Percentiles rank a stretch among this genome's conserved stretches.
Evolutionary conservation across 805 yeast genomes (phyloP).

Genomic region (Isabelozyma heimii): DNA sequence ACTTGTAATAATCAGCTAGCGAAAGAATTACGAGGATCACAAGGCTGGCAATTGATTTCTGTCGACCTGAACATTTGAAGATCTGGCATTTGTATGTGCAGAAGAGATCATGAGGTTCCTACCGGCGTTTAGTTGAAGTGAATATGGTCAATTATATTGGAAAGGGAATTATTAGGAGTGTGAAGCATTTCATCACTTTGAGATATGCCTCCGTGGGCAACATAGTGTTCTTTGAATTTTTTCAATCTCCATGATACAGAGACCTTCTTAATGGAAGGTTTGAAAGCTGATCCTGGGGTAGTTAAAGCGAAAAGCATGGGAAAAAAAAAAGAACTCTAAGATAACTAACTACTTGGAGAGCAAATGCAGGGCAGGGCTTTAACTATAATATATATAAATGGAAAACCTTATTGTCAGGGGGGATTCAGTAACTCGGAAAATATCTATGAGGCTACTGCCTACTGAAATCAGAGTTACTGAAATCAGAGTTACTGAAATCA

Average conservation of each 20-base stretch:
- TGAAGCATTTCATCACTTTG: background rate
- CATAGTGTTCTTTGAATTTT: conserved; percentile 31
- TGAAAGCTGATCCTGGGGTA: conserved; percentile 37
- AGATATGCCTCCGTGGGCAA: conserved; percentile 16
- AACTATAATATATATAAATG: too few species aligned
- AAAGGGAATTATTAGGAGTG: background rate
- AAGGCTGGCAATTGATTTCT: too few species aligned
- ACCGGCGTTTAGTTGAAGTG: background rate
- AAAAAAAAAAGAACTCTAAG: too few species aligned
- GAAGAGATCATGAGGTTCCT: too few species aligned
- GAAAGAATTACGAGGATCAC: too few species aligned
- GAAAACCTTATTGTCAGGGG: too few species aligned
- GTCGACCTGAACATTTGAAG: too few species aligned
- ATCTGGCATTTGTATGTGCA: too few species aligned
- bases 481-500: too few species aligned
- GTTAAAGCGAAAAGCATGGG: conserved; percentile 28
- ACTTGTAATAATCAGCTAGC: too few species aligned
- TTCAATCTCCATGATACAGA: conserved; percentile 34
- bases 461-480: background rate
- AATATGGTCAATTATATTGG: background rate
- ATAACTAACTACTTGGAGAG: too few species aligned
- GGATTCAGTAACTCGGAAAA: background rate
- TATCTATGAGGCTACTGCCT: background rate
- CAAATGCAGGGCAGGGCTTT: too few species aligned
- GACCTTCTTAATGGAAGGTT: conserved; percentile 31